Base-by-base conservation (phyloP, 2,329 filamentous ascomycete species). In the Colletotrichum sansevieriae region DNA sequence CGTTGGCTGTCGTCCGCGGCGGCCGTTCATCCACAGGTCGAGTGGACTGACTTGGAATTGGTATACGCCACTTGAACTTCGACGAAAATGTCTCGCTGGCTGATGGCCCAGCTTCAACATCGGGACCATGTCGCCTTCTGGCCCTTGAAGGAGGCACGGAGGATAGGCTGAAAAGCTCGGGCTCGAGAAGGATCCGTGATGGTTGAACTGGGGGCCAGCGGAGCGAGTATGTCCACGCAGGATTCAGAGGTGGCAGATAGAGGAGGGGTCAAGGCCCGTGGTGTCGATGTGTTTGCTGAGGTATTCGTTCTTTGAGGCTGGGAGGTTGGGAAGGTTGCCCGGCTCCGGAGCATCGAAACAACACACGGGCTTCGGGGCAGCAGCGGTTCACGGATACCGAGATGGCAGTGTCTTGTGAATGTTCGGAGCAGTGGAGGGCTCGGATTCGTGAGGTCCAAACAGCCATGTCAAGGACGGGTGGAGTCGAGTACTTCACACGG, bases 1-100 rank as follows among this genome's bases (percentile, higher is more conserved):
- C 62, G 65, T 68, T 68, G 55, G 47, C 56, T 56, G 49, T 66
- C n/a, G 63, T 66, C 63, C 49, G 57, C 63, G 63, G 46, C 56
- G 58, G 41, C 39, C 58, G 56, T 52, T 44, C 47, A 22, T 33
- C 55, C 25, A 65, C 41, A 13, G 37, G 2, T 39, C 11, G 37
- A 39, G 10, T 55, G 25, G 52, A 6, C 25, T 2, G 52, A n/a
- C n/a, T 59, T 22, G 3, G 22, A 22, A 22, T 22, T 22, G 65
- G 44, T 58, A 44, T 22, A 46, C 51, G 52, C 25, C 25, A 52
- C 56, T 65, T 68, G 29, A 22, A 58, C 8, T 56, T 37, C 41
- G 41, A 68, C 55, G 47, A 60, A 54, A 55, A 60, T 60, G 55
- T 60, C 47, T 65, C 55, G 62, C 62, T 22, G 55, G 35, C 18